Evolutionary conservation across 2,329 filamentous ascomycete species (phyloP).

Genomic region (Aphanocladium album): DNA sequence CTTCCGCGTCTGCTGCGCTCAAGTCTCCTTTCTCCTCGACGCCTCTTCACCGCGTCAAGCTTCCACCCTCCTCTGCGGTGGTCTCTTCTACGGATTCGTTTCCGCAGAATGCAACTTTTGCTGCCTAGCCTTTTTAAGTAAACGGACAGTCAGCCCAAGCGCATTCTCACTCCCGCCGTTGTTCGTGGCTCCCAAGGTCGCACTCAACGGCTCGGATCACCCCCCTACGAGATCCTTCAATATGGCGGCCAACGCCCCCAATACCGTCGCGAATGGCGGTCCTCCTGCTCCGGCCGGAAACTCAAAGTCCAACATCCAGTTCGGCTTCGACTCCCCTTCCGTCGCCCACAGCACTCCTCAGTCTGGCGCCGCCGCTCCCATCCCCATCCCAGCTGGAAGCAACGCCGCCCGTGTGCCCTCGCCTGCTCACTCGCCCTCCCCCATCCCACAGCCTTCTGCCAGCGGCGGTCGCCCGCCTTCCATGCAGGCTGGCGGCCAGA

Average conservation of each 20-base stretch:
- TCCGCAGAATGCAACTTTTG: conserved; percentile 10
- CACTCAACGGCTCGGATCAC: conserved; percentile 72
- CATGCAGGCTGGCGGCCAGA: conserved; percentile 61
- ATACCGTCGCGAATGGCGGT: conserved; percentile 71
- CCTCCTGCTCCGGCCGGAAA: conserved; percentile 31
- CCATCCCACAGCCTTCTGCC: conserved; percentile 81
- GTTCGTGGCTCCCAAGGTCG: conserved; percentile 55
- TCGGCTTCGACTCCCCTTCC: conserved; percentile 71
- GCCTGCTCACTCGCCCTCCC: conserved; percentile 82
- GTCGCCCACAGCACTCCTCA: conserved; percentile 64
- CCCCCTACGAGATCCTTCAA: conserved; percentile 86
- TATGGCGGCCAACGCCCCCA: conserved; percentile 78
- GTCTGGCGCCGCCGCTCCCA: conserved; percentile 48
- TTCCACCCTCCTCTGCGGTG: conserved; percentile 4
- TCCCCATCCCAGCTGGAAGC: conserved; percentile 56
- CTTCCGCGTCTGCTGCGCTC: not conserved
- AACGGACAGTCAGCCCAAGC: conserved; percentile 9
- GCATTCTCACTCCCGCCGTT: conserved; percentile 54
- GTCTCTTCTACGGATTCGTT: conserved; percentile 5
- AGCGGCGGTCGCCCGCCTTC: conserved; percentile 84
- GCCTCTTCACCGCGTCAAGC: not conserved
- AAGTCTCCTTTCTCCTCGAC: conserved; percentile 3
- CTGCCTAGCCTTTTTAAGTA: conserved; percentile 10
- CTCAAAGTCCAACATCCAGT: conserved; percentile 54
- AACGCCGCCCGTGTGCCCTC: conserved; percentile 71